Percentiles rank a stretch among this genome's conserved stretches.
Conservation (phyloP, 2,329 filamentous ascomycete species). For the Botrytis fabae region DNA sequence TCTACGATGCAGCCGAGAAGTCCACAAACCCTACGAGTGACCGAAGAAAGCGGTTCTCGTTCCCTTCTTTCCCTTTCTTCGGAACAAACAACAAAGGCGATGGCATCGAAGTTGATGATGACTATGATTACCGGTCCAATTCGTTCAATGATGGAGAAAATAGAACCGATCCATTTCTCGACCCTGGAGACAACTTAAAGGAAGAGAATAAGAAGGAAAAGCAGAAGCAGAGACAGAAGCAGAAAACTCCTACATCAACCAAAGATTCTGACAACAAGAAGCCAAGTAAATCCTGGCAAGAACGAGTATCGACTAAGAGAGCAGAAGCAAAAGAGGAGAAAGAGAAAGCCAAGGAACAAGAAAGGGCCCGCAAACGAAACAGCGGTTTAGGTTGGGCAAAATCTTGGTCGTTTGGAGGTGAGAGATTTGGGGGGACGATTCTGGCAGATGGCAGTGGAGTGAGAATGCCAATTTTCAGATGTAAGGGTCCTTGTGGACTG, state of each 20-base stretch:
- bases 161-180: background rate
- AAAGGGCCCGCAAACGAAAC: conserved; percentile 14
- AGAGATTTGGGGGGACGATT: conserved; percentile 11
- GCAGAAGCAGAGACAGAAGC: background rate
- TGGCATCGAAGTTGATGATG: background rate
- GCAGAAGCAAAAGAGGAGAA: background rate
- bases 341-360: conserved; percentile 3
- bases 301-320: background rate
- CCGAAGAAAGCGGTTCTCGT: background rate
- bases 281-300: background rate
- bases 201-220: background rate
- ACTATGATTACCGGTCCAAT: background rate
- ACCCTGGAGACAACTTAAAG: background rate
- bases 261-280: background rate
- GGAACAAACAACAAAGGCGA: background rate
- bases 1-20: background rate
- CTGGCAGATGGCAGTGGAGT: conserved; percentile 17
- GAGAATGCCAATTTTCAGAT: conserved; percentile 17
- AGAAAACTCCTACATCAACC: background rate
- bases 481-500: conserved; percentile 14
- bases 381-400: conserved; percentile 16
- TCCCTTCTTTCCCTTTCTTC: background rate
- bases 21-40: too few species aligned
- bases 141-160: background rate
- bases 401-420: conserved; percentile 20